Base-by-base conservation (phyloP, 1,284 basidiomycete genomes). In the Coniophora puteana region DNA sequence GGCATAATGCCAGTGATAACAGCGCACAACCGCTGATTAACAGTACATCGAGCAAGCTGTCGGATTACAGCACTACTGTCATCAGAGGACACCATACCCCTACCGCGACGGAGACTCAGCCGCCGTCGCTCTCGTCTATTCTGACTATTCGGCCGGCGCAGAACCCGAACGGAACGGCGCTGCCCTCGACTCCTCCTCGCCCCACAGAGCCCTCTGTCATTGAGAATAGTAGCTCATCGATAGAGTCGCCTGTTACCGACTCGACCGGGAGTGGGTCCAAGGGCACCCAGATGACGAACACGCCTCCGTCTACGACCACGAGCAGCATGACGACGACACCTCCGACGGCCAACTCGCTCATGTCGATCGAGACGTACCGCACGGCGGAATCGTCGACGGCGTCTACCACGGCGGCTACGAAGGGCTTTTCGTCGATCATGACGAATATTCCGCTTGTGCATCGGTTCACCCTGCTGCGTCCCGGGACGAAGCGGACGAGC, bases 401-500 rank as follows among this genome's bases (percentile, higher is more conserved):
- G 14, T 84, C 81, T 2, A 78, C 73, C 35, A 75, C 85, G 3
- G 68, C 69, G 8, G 86, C 82, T 5, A 87, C 83, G 1, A 80
- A 84, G 52, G 83, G 84, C 14, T 78, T 78, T n/a, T 86, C 81
- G 3, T 79, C 76, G 4, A 72, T 83, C 40, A 68, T 67, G 20
- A 68, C 72, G 11, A n/a, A n/a, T n/a, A 54, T 74, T 2, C 68
- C 77, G 6, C 68, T 78, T 42, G 72, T 89, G 1, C 91, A 94
- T 62, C 80, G 92, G 18, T 94, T 94, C 66, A 87, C 91, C 8
- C 68, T 93, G 25, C 74, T 93, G 49, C 88, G 86, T 57, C 83
- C 88, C 27, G 80, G 83, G 16, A 71, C 73, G 36, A 83, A 83
- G 62, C 75, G 66, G 29, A 67, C 48, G 8, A 53, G 30, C 51